phyloP scores from a whole-genome alignment of 352 stramenopile species.

The Globisporangium megalacanthum region DNA sequence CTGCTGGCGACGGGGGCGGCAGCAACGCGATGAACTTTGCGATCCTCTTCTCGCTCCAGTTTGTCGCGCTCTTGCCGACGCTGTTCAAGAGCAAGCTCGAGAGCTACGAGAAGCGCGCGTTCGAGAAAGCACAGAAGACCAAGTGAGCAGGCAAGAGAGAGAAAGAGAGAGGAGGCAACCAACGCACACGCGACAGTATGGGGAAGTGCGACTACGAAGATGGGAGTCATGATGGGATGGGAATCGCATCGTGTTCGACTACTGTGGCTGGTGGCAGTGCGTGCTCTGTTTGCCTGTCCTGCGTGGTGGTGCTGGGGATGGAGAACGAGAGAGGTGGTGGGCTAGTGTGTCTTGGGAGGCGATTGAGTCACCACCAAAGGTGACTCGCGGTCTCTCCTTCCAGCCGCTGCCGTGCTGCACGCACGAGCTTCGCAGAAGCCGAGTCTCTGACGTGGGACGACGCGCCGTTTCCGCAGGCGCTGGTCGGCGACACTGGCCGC shows the following conservation, averaged over 20 bases:
- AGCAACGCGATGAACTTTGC: conserved; percentile 79
- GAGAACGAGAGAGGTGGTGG: no score
- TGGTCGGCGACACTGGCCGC: conserved; percentile 5
- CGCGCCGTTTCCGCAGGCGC: conserved; percentile 12
- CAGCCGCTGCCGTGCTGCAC: conserved; percentile 29
- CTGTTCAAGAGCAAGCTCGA: conserved; percentile 86
- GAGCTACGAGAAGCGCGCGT: conserved; percentile 72
- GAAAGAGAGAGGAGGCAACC: no score
- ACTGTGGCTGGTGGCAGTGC: no score
- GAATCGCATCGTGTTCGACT: no score
- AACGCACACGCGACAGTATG: no score
- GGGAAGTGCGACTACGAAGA: no score
- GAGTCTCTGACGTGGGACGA: conserved; percentile 25
- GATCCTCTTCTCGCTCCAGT: conserved; percentile 81
- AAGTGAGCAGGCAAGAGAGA: conserved; percentile 8
- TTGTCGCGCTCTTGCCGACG: conserved; percentile 75
- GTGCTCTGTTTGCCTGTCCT: no score
- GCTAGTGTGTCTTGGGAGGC: no score
- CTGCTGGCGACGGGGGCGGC: conserved; percentile 33
- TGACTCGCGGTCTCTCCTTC: conserved; percentile 9
- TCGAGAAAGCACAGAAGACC: conserved; percentile 51
- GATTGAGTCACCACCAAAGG: neutral
- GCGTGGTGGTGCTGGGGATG: no score
- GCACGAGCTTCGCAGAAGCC: conserved; percentile 27
- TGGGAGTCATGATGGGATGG: no score